Percentiles rank a stretch among this genome's conserved stretches.
Evolutionary conservation across 768 basidiomycete genomes (phyloP).

Genomic region (Boletales sp.): DNA sequence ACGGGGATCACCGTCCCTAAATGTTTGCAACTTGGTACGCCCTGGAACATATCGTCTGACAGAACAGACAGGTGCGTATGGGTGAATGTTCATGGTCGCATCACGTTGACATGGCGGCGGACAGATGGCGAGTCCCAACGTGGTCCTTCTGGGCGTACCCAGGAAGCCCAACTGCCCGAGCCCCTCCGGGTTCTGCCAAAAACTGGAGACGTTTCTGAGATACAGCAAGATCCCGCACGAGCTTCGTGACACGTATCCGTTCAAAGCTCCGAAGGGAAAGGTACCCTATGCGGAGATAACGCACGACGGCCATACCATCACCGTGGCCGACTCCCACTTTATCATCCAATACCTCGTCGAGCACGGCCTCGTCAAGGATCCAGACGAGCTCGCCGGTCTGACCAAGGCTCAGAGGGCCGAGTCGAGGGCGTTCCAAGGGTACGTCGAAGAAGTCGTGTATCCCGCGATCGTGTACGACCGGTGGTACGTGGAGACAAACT

Average conservation of each 20-base stretch:
- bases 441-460: slow-evolving; percentile 30
- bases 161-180: slow-evolving; percentile 22
- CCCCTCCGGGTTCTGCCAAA: slow-evolving; percentile 32
- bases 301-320: slow-evolving; percentile 16
- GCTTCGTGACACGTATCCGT: slow-evolving; percentile 21
- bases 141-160: slow-evolving; percentile 25
- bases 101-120: background rate
- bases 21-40: too few species aligned
- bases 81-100: background rate
- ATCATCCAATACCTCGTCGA: slow-evolving; percentile 31
- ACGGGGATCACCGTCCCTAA: too few species aligned
- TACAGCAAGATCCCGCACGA: slow-evolving; percentile 26
- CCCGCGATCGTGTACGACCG: slow-evolving; percentile 26
- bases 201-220: slow-evolving; percentile 31
- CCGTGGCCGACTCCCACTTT: slow-evolving; percentile 32
- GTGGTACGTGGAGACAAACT: slow-evolving; percentile 31
- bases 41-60: too few species aligned
- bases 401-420: slow-evolving; percentile 28
- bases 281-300: slow-evolving; percentile 31
- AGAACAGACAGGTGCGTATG: too few species aligned
- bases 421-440: slow-evolving; percentile 34
- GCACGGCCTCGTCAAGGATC: slow-evolving; percentile 22
- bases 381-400: slow-evolving; percentile 24
- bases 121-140: slow-evolving; percentile 12
- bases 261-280: slow-evolving; percentile 31